Conservation (phyloP, 352 stramenopile genomes). For the Phytophthora vignae region DNA sequence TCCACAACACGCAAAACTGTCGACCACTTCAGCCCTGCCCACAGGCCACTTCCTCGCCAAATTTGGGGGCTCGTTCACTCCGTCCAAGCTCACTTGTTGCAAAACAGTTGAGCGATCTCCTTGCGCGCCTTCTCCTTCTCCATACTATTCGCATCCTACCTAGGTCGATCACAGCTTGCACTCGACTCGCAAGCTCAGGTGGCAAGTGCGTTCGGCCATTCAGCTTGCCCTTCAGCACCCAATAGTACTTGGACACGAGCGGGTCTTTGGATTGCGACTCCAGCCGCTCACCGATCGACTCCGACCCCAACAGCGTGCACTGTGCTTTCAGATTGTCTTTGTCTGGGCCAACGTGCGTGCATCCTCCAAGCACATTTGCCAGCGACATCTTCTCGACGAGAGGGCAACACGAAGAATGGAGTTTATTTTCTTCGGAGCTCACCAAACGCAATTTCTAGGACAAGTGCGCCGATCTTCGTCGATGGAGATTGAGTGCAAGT, state of each 20-base stretch:
- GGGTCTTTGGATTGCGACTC: slow-evolving; percentile 2
- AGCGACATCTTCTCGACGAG: no score
- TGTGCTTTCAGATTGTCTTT: slow-evolving; percentile 3
- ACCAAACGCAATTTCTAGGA: no score
- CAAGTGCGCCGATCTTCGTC: no score
- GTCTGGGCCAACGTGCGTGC: no score
- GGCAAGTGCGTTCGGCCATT: background rate
- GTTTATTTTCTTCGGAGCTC: no score
- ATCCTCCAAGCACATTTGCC: no score
- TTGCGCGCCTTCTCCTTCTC: slow-evolving; percentile 8
- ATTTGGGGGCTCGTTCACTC: no score
- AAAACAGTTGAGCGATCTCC: slow-evolving; percentile 7
- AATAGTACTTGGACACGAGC: slow-evolving; percentile 13
- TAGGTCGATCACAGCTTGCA: slow-evolving; percentile 10
- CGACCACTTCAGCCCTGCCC: no score
- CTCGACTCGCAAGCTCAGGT: background rate
- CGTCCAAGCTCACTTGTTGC: background rate
- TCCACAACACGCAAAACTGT: background rate
- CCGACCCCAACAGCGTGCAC: background rate
- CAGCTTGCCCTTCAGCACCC: slow-evolving; percentile 11
- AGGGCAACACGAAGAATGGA: no score
- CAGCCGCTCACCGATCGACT: background rate
- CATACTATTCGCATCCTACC: slow-evolving; percentile 8
- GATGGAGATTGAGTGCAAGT: no score
- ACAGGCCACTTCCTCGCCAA: no score